Evolutionary conservation across 345 rosid species (phyloP).

Genomic region (Noccaea bulbosa): DNA sequence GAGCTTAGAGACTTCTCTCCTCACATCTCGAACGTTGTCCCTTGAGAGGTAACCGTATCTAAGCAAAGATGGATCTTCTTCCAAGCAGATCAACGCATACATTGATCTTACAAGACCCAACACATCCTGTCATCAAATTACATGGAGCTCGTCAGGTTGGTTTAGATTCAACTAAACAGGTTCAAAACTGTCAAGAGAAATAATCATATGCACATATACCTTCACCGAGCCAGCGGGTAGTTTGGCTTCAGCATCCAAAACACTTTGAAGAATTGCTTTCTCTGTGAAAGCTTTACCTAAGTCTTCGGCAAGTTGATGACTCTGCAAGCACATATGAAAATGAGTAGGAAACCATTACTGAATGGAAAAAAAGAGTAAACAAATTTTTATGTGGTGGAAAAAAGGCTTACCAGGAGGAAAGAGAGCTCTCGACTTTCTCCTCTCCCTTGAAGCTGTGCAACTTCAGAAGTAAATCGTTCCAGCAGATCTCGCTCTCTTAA

Average conservation of each 20-base stretch:
- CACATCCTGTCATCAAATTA: slow-evolving; percentile 51
- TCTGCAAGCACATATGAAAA: slow-evolving; percentile 47
- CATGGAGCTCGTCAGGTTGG: neutral
- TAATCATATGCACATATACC: slow-evolving; percentile 47
- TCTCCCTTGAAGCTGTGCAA: slow-evolving; percentile 60
- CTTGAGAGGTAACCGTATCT: slow-evolving; percentile 70
- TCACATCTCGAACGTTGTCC: slow-evolving; percentile 59
- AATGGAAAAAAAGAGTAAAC: neutral
- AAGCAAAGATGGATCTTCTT: slow-evolving; percentile 79
- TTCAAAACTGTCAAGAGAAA: neutral
- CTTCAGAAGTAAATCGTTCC: slow-evolving; percentile 63
- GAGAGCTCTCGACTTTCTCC: slow-evolving; percentile 73
- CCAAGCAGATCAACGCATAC: slow-evolving; percentile 68
- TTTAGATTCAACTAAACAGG: neutral
- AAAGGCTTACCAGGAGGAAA: slow-evolving; percentile 55
- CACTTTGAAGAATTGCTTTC: slow-evolving; percentile 62
- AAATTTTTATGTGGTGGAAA: slow-evolving; percentile 16
- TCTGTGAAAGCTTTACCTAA: slow-evolving; percentile 90
- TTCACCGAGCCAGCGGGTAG: slow-evolving; percentile 59
- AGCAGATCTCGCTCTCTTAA: slow-evolving; percentile 89
- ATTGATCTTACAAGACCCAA: slow-evolving; percentile 64
- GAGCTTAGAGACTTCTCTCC: slow-evolving; percentile 68
- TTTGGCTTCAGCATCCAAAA: slow-evolving; percentile 62
- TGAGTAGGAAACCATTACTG: neutral
- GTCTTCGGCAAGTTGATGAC: slow-evolving; percentile 86